Conservation (phyloP, 164 flowering plant species). For the Aristolochia californica region DNA sequence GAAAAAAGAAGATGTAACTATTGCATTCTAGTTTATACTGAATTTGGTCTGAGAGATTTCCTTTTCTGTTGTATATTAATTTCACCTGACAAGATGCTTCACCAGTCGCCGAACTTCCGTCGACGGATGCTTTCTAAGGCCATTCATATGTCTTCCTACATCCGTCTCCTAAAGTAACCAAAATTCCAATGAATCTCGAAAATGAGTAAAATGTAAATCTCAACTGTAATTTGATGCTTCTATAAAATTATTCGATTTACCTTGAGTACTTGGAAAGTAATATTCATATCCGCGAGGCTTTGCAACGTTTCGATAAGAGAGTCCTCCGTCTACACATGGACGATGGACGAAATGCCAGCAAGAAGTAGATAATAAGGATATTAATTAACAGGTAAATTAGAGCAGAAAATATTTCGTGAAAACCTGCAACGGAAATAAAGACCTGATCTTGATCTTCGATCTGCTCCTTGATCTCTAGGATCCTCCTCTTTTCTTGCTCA, state of each 20-base stretch:
- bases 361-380: neutral
- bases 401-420: neutral
- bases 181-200: neutral
- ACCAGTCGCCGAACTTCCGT: slow-evolving; percentile 64
- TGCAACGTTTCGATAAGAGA: slow-evolving; percentile 58
- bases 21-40: neutral
- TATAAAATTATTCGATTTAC: slow-evolving; percentile 16
- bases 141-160: slow-evolving; percentile 76
- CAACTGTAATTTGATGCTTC: neutral
- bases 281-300: slow-evolving; percentile 83
- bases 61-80: neutral
- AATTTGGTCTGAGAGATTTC: neutral
- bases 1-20: neutral
- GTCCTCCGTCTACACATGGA: slow-evolving; percentile 47
- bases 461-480: slow-evolving; percentile 56
- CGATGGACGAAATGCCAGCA: too few species aligned
- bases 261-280: slow-evolving; percentile 80
- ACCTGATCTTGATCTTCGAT: slow-evolving; percentile 89
- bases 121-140: slow-evolving; percentile 62
- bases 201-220: neutral
- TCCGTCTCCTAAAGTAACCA: slow-evolving; percentile 59
- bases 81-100: slow-evolving; percentile 81
- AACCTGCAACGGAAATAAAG: neutral
- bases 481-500: slow-evolving; percentile 51
- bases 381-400: neutral